A percentile compares a stretch with the other conserved stretches of the same genome.
Conservation (phyloP, 176 grass and related monocot genomes). For the Guadua angustifolia region DNA sequence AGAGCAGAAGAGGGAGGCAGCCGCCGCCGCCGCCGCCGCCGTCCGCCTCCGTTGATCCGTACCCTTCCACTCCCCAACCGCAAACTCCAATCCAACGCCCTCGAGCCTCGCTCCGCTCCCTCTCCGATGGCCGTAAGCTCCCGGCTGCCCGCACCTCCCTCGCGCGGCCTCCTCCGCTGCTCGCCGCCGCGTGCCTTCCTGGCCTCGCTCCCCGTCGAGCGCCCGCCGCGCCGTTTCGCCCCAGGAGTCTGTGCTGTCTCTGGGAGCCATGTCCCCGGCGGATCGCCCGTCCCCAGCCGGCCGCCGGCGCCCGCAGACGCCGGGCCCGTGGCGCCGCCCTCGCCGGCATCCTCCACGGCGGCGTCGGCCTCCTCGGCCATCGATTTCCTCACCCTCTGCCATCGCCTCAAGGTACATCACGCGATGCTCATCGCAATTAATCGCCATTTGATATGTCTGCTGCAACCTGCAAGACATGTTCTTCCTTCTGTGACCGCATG, state of each 20-base stretch:
- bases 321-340: constrained; percentile 32
- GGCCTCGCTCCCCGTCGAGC: constrained; percentile 28
- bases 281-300: constrained; percentile 41
- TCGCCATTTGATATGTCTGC: not conserved
- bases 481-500: not conserved
- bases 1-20: not conserved
- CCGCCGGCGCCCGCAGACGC: constrained; percentile 49
- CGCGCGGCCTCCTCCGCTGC: constrained; percentile 43
- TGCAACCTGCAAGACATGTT: not conserved
- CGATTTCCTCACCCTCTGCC: constrained; percentile 93
- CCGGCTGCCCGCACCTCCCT: constrained; percentile 35
- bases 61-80: constrained; percentile 14
- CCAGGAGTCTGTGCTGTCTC: constrained; percentile 35
- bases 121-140: constrained; percentile 63
- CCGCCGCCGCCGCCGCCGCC: constrained; percentile 27
- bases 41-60: constrained; percentile 33
- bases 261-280: constrained; percentile 39
- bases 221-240: constrained; percentile 23
- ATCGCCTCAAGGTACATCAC: constrained; percentile 75
- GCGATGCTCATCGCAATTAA: not conserved
- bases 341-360: constrained; percentile 25
- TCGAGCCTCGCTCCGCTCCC: not conserved
- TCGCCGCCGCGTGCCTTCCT: constrained; percentile 39
- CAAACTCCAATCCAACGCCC: constrained; percentile 12
- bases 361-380: constrained; percentile 68